Evolutionary conservation across 2,329 filamentous ascomycete genomes (phyloP).

Genomic region (Aspergillus novoparasiticus): DNA sequence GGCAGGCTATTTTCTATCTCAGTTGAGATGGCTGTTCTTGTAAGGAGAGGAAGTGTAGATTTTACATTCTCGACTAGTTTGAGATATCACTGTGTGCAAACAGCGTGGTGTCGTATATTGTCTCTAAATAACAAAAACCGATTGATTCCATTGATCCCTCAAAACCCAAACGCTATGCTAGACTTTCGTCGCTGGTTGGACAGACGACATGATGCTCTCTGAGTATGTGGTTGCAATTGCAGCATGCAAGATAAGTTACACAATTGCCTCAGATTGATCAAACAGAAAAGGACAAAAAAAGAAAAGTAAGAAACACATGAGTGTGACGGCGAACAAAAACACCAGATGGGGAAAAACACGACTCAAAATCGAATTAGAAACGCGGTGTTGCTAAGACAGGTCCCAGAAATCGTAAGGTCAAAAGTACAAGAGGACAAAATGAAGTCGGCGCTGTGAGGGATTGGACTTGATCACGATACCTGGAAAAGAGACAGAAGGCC

Average conservation of each 20-base stretch:
- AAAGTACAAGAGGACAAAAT: conserved; percentile 9
- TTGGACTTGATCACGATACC: neutral
- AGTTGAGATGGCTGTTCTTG: neutral
- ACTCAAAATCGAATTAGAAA: neutral
- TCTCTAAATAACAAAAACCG: neutral
- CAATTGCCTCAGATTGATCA: conserved; percentile 2
- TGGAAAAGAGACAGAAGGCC: neutral
- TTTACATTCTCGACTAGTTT: neutral
- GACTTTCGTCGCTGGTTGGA: conserved; percentile 10
- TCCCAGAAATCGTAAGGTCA: conserved; percentile 6
- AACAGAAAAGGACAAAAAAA: neutral
- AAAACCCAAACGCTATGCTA: conserved; percentile 18
- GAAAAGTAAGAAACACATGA: neutral
- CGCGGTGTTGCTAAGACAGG: conserved; percentile 4
- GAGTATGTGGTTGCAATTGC: conserved; percentile 8
- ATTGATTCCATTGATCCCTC: conserved; percentile 2
- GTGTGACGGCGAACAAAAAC: neutral
- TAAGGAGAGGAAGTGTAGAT: too few species aligned
- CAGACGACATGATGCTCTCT: conserved; percentile 9
- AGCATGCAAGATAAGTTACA: conserved; percentile 14
- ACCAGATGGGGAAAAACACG: neutral
- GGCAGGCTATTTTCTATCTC: neutral
- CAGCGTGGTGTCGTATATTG: neutral
- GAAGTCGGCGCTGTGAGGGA: neutral
- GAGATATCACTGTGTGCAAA: neutral